phyloP scores from a whole-genome alignment of 1,284 basidiomycete genomes.

The Entoloma clypeatum region DNA sequence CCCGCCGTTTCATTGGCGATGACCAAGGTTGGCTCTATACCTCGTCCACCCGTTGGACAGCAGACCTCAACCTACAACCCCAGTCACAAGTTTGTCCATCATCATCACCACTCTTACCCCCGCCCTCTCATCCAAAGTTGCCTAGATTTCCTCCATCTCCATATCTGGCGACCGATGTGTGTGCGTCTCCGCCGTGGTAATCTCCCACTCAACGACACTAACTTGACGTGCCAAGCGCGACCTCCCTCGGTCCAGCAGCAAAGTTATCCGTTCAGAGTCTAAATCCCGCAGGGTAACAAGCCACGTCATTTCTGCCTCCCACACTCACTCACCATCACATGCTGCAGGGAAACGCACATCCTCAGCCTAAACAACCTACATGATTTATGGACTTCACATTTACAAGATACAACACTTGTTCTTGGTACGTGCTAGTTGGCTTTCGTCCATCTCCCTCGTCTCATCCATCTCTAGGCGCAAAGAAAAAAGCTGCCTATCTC shows the following conservation, averaged over 20 bases:
- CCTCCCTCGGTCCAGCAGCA: constrained; percentile 46
- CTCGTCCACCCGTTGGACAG: constrained; percentile 32
- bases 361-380: constrained; percentile 38
- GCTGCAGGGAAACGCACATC: constrained; percentile 31
- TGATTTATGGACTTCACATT: constrained; percentile 56
- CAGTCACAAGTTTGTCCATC: constrained; percentile 33
- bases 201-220: constrained; percentile 2
- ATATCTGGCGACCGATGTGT: constrained; percentile 44
- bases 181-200: constrained; percentile 31
- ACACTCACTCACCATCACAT: neutral
- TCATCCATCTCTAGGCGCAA: constrained; percentile 39
- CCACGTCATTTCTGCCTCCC: neutral
- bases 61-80: constrained; percentile 39
- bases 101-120: constrained; percentile 1
- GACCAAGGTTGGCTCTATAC: constrained; percentile 49
- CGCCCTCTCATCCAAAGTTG: neutral
- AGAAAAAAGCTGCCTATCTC: constrained; percentile 46
- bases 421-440: constrained; percentile 41
- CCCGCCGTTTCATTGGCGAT: constrained; percentile 44
- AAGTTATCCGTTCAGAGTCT: constrained; percentile 46
- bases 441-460: neutral
- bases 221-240: constrained; percentile 36
- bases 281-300: constrained; percentile 34
- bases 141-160: constrained; percentile 53
- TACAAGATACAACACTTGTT: constrained; percentile 45